Evolutionary conservation across 2,329 filamentous ascomycete genomes (phyloP), one percentile per base, ranked within the genome.

Genomic region (Trichoderma sp.): DNA sequence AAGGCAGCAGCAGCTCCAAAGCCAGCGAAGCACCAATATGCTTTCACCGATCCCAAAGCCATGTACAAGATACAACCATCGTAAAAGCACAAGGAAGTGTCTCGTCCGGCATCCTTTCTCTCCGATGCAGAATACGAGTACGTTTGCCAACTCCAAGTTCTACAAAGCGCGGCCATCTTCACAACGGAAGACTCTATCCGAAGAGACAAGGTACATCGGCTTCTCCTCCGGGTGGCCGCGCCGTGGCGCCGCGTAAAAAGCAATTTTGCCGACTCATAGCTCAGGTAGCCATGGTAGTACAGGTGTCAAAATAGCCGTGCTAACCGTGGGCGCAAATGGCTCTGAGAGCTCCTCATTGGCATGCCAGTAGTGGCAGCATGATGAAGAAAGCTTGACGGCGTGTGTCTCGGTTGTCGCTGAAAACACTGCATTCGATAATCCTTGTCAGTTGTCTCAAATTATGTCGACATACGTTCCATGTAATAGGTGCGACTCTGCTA

Each of bases 341-440:
- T 33, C 16, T 57, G 19, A 21, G 29, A 2, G 19, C 29, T 33
- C 13, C 29, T 33, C 55, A 57, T 57, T 57, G 55, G 55, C 16
- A 55, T n/a, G 29, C 47, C 37, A 14, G 7, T 6, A 21, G 29
- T 19, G 14, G 37, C 8, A 8, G 37, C 49, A n/a, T 49, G 24
- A 57, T 66, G 21, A 13, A 24, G 62, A 24, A 55, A 58, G 27
- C 27, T 62, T 57, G 52, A 33, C 27, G 19, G 55, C 13, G 37
- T 8, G 58, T 66, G 63, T 66, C 63, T 66, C 61, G 49, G 47
- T 5, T n/a, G 27, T 40, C 29, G 53, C 27, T 27, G 14, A 3
- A 16, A 13, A 21, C 33, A 19, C 27, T 31, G 24, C 13, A 24
- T 29, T 55, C 6, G 24, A 55, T 29, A 7, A 16, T 55, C 24